Evolutionary conservation across 1,284 basidiomycete genomes (phyloP).

Genomic region (Cryptococcus neoformans): DNA sequence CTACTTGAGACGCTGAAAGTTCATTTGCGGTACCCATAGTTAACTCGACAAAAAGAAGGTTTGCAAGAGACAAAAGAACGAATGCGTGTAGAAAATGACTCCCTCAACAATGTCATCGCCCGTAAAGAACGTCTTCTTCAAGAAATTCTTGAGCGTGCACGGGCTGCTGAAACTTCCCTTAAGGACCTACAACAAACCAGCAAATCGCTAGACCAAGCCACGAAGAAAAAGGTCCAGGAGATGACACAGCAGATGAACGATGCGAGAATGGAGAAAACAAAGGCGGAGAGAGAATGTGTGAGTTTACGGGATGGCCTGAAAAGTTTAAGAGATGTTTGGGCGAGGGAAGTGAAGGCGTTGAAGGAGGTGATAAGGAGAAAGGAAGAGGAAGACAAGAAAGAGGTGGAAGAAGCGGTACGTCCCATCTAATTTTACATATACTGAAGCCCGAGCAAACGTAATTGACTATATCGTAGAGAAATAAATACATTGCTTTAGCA

Average conservation of each 20-base stretch:
- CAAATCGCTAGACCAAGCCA: slow-evolving; percentile 37
- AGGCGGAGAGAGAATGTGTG: slow-evolving; percentile 38
- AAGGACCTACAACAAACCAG: slow-evolving; percentile 29
- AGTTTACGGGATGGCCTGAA: slow-evolving; percentile 39
- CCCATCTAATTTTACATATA: too few species aligned
- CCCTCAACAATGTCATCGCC: slow-evolving; percentile 42
- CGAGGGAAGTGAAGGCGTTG: slow-evolving; percentile 37
- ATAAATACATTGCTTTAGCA: not conserved
- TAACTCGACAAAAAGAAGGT: slow-evolving; percentile 47
- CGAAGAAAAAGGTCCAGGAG: slow-evolving; percentile 33
- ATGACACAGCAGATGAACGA: slow-evolving; percentile 36
- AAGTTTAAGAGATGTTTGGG: slow-evolving; percentile 42
- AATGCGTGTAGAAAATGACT: slow-evolving; percentile 43
- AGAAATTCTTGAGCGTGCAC: slow-evolving; percentile 45
- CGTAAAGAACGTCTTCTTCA: slow-evolving; percentile 44
- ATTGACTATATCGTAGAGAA: not conserved
- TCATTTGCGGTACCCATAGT: slow-evolving; percentile 15
- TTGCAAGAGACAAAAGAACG: slow-evolving; percentile 45
- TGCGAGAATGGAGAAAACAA: slow-evolving; percentile 26
- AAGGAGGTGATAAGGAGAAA: slow-evolving; percentile 29
- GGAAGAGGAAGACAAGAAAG: slow-evolving; percentile 24
- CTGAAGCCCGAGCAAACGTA: too few species aligned
- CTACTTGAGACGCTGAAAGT: too few species aligned
- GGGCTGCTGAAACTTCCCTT: slow-evolving; percentile 38
- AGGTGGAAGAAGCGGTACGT: slow-evolving; percentile 37